phyloP scores from a whole-genome alignment of 192 early-diverging fungal species.

The Dispira simplex region DNA sequence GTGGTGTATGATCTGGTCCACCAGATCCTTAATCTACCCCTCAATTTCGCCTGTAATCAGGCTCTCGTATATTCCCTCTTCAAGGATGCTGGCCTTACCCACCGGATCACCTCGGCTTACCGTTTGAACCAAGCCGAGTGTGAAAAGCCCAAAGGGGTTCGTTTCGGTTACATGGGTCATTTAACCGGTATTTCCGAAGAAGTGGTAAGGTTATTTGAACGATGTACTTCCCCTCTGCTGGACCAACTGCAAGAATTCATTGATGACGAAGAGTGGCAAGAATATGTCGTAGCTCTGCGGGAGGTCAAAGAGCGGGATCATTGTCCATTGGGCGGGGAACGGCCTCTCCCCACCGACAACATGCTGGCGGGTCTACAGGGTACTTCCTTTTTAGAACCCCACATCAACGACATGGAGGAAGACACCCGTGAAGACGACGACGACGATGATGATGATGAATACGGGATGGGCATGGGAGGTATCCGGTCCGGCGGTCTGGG shows the following conservation, averaged over 20 bases:
- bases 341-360: slow-evolving; percentile 11
- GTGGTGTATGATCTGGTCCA: slow-evolving; percentile 98
- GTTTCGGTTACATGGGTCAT: slow-evolving; percentile 98
- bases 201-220: slow-evolving; percentile 76
- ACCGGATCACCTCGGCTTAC: slow-evolving; percentile 73
- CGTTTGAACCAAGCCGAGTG: slow-evolving; percentile 65
- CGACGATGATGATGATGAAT: slow-evolving; percentile 11
- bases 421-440: slow-evolving; percentile 14
- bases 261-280: slow-evolving; percentile 28
- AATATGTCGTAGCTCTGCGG: slow-evolving; percentile 24
- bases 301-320: slow-evolving; percentile 26
- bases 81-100: slow-evolving; percentile 71
- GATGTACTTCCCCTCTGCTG: slow-evolving; percentile 27
- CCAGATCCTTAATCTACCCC: slow-evolving; percentile 89
- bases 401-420: slow-evolving; percentile 7
- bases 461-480: background rate
- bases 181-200: slow-evolving; percentile 96
- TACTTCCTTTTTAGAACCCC: slow-evolving; percentile 12
- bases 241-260: slow-evolving; percentile 25
- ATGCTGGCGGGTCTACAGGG: slow-evolving; percentile 9
- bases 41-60: slow-evolving; percentile 42
- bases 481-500: background rate
- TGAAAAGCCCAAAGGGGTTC: slow-evolving; percentile 70
- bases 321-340: slow-evolving; percentile 28
- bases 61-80: slow-evolving; percentile 52